Evolutionary conservation across 108 stramenopile genomes (phyloP).

Genomic region (Pinguiococcus pyrenoidosus): DNA sequence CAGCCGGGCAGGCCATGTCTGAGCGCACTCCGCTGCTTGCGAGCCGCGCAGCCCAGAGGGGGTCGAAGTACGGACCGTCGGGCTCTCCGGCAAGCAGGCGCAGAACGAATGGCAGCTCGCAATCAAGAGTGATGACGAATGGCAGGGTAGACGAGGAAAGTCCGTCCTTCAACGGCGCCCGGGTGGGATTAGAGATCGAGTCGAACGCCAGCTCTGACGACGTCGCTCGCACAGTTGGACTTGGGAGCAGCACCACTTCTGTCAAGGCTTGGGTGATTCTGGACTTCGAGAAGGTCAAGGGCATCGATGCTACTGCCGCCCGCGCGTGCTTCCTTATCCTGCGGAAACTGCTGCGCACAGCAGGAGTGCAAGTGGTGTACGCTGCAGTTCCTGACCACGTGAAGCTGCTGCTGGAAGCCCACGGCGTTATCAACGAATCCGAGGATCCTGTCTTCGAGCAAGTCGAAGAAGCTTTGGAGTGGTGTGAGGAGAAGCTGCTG

Average conservation of each 20-base stretch:
- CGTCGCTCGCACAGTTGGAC: no score
- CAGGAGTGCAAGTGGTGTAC: conserved; percentile 21
- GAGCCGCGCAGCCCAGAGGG: no score
- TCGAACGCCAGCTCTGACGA: neutral
- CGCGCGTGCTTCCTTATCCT: conserved; percentile 42
- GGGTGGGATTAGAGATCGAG: neutral
- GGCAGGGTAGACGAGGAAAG: neutral
- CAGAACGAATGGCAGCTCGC: neutral
- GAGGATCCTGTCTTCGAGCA: conserved; percentile 22
- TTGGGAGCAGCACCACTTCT: no score
- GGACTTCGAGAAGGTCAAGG: conserved; percentile 18
- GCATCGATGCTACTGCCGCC: conserved; percentile 43
- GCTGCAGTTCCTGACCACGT: conserved; percentile 8
- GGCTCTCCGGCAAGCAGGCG: no score
- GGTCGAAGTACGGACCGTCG: no score
- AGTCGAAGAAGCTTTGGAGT: conserved; percentile 30
- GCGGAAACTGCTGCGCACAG: conserved; percentile 11
- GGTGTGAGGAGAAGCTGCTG: conserved; percentile 31
- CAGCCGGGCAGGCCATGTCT: no score
- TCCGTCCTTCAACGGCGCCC: neutral
- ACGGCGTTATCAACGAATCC: conserved; percentile 17
- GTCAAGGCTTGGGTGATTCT: conserved; percentile 7
- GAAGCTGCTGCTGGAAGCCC: conserved; percentile 17
- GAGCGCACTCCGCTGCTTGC: no score
- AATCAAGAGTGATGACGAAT: neutral